Conservation (phyloP, 495 filamentous ascomycete species). For the Penicillium silybi region DNA sequence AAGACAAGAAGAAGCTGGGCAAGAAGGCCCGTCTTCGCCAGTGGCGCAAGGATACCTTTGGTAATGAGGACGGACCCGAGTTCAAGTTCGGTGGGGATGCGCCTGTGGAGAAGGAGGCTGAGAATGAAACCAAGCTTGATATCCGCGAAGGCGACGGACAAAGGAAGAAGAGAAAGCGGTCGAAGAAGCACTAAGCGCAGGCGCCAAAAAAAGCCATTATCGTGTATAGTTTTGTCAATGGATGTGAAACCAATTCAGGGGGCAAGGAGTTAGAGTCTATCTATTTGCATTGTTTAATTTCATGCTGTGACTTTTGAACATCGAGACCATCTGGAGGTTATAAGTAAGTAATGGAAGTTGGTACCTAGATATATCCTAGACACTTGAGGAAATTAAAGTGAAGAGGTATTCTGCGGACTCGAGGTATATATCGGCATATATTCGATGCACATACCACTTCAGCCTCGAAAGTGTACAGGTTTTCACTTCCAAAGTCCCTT, state of each 20-base stretch:
- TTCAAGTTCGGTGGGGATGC: conserved; percentile 24
- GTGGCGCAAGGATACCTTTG: conserved; percentile 93
- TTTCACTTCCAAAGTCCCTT: too few relatives aligned
- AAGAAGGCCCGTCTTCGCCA: conserved; percentile 88
- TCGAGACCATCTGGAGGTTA: too few relatives aligned
- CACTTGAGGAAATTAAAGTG: too few relatives aligned
- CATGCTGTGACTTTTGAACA: too few relatives aligned
- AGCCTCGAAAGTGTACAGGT: too few relatives aligned
- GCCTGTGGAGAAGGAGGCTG: conserved; percentile 20
- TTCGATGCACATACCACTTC: too few relatives aligned
- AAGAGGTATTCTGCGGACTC: too few relatives aligned
- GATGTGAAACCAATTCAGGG: not conserved
- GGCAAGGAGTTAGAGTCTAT: conserved; percentile 1
- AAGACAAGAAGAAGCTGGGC: conserved; percentile 79
- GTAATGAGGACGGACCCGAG: conserved; percentile 60
- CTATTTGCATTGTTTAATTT: not conserved
- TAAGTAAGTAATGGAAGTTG: too few relatives aligned
- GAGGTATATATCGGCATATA: too few relatives aligned
- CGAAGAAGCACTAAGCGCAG: conserved; percentile 41
- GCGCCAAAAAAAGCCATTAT: conserved; percentile 4
- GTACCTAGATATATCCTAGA: too few relatives aligned
- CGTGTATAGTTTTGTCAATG: conserved; percentile 10
- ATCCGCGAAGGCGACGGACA: conserved; percentile 42
- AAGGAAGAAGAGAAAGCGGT: conserved; percentile 49
- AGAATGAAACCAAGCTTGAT: conserved; percentile 36